These are phyloP conservation scores for Albifimbria verrucaria DNA, from an alignment of 2,329 filamentous ascomycete genomes.

Conservation along the genomic window DNA sequence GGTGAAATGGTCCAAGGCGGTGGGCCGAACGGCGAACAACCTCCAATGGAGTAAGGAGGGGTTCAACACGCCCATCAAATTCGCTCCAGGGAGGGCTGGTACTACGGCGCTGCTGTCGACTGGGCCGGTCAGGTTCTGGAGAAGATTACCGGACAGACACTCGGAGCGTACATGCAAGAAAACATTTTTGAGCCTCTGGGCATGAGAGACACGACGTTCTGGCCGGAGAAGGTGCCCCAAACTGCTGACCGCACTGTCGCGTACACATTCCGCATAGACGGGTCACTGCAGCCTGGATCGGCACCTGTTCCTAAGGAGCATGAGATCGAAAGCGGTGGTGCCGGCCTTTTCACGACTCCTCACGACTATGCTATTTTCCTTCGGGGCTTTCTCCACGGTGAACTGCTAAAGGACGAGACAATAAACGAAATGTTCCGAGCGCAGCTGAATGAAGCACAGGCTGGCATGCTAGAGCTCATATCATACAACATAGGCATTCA, in stretches of 20 bases:
- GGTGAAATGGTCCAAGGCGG: constrained; percentile 33
- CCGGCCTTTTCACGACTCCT: constrained; percentile 39
- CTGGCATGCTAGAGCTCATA: constrained; percentile 12
- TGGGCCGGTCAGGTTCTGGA: constrained; percentile 45
- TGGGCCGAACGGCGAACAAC: constrained; percentile 28
- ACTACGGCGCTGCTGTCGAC: constrained; percentile 44
- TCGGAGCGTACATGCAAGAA: constrained; percentile 34
- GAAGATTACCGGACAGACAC: constrained; percentile 28
- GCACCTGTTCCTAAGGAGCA: constrained; percentile 23
- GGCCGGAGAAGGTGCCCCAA: constrained; percentile 23
- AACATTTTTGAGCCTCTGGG: constrained; percentile 33
- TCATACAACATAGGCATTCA: constrained; percentile 17
- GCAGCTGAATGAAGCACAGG: constrained; percentile 32
- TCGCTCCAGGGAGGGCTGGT: constrained; percentile 46
- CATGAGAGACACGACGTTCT: constrained; percentile 35
- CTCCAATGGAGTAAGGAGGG: constrained; percentile 30
- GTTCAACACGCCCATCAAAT: constrained; percentile 39
- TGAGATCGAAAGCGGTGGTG: constrained; percentile 38
- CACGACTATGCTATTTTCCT: constrained; percentile 36
- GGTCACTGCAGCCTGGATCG: constrained; percentile 14
- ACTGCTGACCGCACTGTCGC: constrained; percentile 16
- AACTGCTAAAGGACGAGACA: constrained; percentile 26
- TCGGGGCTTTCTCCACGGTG: constrained; percentile 25
- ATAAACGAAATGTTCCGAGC: constrained; percentile 34
- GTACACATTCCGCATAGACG: constrained; percentile 16